Percentiles rank a stretch among this genome's conserved stretches.
Conservation (phyloP, 2,329 filamentous ascomycete species). For the Canariomyces notabilis region DNA sequence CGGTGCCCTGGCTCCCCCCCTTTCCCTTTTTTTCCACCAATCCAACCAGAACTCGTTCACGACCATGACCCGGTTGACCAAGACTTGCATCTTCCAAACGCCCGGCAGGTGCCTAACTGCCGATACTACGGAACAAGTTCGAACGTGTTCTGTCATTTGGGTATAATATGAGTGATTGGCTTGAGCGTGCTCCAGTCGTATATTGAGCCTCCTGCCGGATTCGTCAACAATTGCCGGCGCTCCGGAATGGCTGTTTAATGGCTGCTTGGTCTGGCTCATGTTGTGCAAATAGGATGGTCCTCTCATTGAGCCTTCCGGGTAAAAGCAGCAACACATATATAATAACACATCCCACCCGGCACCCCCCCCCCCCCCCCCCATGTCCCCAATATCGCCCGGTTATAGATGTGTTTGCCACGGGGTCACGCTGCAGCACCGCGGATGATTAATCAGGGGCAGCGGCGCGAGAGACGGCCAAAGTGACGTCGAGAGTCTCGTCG, state of each 20-base stretch:
- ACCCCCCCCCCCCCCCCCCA: constrained; percentile 12
- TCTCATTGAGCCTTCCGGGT: constrained; percentile 18
- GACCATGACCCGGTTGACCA: constrained; percentile 16
- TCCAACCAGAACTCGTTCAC: too few relatives aligned
- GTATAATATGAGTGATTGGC: constrained; percentile 25
- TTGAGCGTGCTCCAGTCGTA: constrained; percentile 9
- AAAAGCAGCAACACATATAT: too few relatives aligned
- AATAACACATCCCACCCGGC: too few relatives aligned
- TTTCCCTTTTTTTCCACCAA: background rate
- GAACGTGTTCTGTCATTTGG: constrained; percentile 24
- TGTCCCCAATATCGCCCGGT: constrained; percentile 9
- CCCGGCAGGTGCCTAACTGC: constrained; percentile 21
- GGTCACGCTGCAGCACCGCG: constrained; percentile 14
- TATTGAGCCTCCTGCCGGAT: constrained; percentile 16
- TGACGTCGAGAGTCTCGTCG: constrained; percentile 11
- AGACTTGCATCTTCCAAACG: constrained; percentile 11
- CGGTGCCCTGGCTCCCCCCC: background rate
- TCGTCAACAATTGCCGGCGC: constrained; percentile 24
- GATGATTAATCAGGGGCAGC: constrained; percentile 1
- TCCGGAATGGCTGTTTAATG: constrained; percentile 18
- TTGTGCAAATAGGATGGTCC: background rate
- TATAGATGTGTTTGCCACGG: constrained; percentile 14
- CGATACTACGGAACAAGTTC: constrained; percentile 26
- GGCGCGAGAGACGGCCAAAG: constrained; percentile 8
- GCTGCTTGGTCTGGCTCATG: constrained; percentile 1